Percentiles rank a stretch among this genome's conserved stretches.
Evolutionary conservation across 768 basidiomycete species (phyloP).

Genomic region (Rhizopogon vulgaris): DNA sequence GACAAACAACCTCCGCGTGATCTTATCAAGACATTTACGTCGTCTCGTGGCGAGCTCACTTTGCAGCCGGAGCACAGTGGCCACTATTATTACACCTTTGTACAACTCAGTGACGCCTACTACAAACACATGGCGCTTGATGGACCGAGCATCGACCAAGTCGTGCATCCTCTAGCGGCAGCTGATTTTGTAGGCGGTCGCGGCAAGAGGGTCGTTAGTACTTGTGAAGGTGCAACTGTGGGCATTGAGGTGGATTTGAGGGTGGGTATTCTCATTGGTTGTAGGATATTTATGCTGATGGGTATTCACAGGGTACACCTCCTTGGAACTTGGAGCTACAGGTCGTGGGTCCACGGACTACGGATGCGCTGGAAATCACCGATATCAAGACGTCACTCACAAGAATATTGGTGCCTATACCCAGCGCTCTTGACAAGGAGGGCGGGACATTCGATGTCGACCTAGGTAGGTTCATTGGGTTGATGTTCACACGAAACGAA

Average conservation of each 20-base stretch:
- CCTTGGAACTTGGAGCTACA: slow-evolving; percentile 89
- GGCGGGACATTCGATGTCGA: slow-evolving; percentile 80
- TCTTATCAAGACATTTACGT: slow-evolving; percentile 51
- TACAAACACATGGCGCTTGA: slow-evolving; percentile 73
- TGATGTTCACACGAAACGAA: background rate
- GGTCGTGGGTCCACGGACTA: slow-evolving; percentile 64
- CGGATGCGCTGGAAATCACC: slow-evolving; percentile 50
- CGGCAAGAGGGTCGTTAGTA: slow-evolving; percentile 55
- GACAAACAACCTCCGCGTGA: slow-evolving; percentile 62
- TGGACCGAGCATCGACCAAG: slow-evolving; percentile 76
- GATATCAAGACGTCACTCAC: slow-evolving; percentile 52
- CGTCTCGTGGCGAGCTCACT: slow-evolving; percentile 74
- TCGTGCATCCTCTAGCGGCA: slow-evolving; percentile 83
- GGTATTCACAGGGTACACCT: slow-evolving; percentile 60
- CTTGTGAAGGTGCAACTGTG: slow-evolving; percentile 73
- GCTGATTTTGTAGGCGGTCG: slow-evolving; percentile 61
- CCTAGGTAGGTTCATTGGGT: slow-evolving; percentile 41
- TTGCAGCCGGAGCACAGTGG: slow-evolving; percentile 87
- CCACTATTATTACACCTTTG: slow-evolving; percentile 80
- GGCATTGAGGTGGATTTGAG: slow-evolving; percentile 76
- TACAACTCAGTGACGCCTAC: slow-evolving; percentile 73
- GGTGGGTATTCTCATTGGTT: slow-evolving; percentile 34
- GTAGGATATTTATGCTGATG: background rate
- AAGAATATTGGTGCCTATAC: slow-evolving; percentile 61
- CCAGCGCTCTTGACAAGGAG: slow-evolving; percentile 53